Percentiles rank a stretch among this genome's conserved stretches.
These are phyloP conservation scores for Globisporangium lucens DNA, from an alignment of 352 stramenopile genomes.

Conservation along the genomic window DNA sequence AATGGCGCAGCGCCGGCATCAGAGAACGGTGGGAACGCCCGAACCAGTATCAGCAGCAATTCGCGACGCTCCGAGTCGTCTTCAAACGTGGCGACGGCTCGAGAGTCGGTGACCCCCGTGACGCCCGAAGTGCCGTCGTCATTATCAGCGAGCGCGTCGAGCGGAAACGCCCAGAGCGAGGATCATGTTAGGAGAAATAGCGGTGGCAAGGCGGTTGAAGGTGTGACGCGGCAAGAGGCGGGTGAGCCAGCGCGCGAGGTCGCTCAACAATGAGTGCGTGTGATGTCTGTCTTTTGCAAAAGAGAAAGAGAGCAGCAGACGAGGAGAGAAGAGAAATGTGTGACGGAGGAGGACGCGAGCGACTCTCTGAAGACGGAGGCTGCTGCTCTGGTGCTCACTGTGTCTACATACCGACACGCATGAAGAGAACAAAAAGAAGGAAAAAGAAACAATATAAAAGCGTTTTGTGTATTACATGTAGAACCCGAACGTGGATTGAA, in stretches of 20 bases:
- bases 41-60: conserved; percentile 11
- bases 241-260: conserved; percentile 49
- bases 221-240: conserved; percentile 41
- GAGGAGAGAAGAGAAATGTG: background rate
- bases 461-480: conserved; percentile 7
- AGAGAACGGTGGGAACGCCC: background rate
- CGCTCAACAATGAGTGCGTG: background rate
- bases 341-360: background rate
- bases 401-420: background rate
- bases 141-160: conserved; percentile 7
- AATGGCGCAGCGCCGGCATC: background rate
- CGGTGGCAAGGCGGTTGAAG: conserved; percentile 18
- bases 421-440: background rate
- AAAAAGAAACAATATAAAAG: conserved; percentile 1
- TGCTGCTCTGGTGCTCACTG: background rate
- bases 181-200: conserved; percentile 12
- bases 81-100: conserved; percentile 18
- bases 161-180: conserved; percentile 1
- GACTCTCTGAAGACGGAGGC: background rate
- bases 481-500: background rate
- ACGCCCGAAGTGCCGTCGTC: conserved; percentile 27
- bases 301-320: background rate
- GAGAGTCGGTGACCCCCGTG: conserved; percentile 32
- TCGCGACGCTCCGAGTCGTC: conserved; percentile 19
- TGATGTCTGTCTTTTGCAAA: background rate